These are phyloP conservation scores for Annulohypoxylon moriforme DNA, from an alignment of 495 filamentous ascomycete genomes.

Conservation along the genomic window DNA sequence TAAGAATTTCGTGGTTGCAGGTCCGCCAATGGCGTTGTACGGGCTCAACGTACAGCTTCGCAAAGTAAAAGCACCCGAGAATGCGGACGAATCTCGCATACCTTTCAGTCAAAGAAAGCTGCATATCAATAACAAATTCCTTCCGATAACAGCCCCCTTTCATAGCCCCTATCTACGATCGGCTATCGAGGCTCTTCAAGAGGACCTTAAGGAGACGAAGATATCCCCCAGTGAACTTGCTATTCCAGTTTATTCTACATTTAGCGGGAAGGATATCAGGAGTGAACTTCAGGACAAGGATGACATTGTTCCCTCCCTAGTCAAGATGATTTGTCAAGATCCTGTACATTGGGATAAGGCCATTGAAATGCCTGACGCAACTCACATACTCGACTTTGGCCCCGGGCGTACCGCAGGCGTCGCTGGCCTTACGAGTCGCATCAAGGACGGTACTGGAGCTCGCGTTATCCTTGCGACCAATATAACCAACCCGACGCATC, in stretches of 20 bases:
- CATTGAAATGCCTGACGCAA: slow-evolving; percentile 80
- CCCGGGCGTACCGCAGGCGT: slow-evolving; percentile 87
- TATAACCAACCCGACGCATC: slow-evolving; percentile 77
- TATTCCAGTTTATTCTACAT: slow-evolving; percentile 81
- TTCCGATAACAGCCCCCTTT: slow-evolving; percentile 90
- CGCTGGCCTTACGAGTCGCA: slow-evolving; percentile 87
- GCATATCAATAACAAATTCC: slow-evolving; percentile 84
- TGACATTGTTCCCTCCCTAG: slow-evolving; percentile 73
- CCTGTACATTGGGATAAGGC: slow-evolving; percentile 85
- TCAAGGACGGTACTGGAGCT: slow-evolving; percentile 89
- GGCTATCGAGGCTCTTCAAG: slow-evolving; percentile 59
- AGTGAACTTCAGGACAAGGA: slow-evolving; percentile 53
- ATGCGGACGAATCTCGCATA: slow-evolving; percentile 85
- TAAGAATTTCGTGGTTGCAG: slow-evolving; percentile 88
- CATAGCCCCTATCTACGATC: slow-evolving; percentile 83
- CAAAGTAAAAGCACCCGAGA: slow-evolving; percentile 85
- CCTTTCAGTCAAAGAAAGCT: slow-evolving; percentile 89
- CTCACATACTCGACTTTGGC: slow-evolving; percentile 87
- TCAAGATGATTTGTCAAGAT: slow-evolving; percentile 85
- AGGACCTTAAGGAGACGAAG: slow-evolving; percentile 78
- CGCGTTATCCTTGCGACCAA: slow-evolving; percentile 84
- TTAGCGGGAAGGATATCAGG: slow-evolving; percentile 76
- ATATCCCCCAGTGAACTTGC: slow-evolving; percentile 70
- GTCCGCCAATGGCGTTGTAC: slow-evolving; percentile 86
- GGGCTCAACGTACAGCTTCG: slow-evolving; percentile 85